Base-by-base conservation (phyloP, 371 early-diverging fungal genomes). In the Mortierella sp. region DNA sequence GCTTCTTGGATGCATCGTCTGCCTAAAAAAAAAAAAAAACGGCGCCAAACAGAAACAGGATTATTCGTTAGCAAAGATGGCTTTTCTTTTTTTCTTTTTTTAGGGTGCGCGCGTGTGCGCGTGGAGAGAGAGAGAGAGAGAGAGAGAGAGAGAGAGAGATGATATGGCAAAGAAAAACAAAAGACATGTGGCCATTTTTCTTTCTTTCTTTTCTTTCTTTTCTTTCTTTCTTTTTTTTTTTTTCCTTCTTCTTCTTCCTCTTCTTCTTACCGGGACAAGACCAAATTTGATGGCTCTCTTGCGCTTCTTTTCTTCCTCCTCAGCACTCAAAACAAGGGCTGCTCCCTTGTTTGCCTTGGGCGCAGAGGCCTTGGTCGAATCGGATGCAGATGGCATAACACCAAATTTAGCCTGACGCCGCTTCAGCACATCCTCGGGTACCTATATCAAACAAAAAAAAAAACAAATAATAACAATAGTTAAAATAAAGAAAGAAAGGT, bases 271-370 rank as follows among this genome's bases (percentile, higher is more conserved):
- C n/a, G 69, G 47, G n/a, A 64, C 60, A 53, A 56, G 7, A 29
- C 84, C 85, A 69, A 90, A 90, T 47, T 89, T 82, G 53, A 86
- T 88, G 26, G 87, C 87, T 46, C 91, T 84, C 70, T 90, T 89
- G 80, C 89, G 75, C 75, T 88, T 90, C 86, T 87, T 89, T 63
- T 90, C 90, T 70, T 89, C 89, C 57, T 89, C 89, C 14, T 73
- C 86, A n/a, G 85, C 63, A 64, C 81, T 83, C 60, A 83, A 25
- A 16, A 37, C 62, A 47, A 48, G 12, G 1, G 25, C 21, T 1
- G 63, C 5, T 3, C 4, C 18, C 25, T 48, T 46, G 60, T 21
- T 46, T 44, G 46, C 5, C 18, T 56, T 48, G 30, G 56, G 12
- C 12, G 59, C 58, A n/a, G 70, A 7, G 57, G 51, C 4, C 14